Evolutionary conservation across 306 rosid genomes (phyloP), one percentile per base, ranked within the genome.

Genomic region (Vigna radiata): DNA sequence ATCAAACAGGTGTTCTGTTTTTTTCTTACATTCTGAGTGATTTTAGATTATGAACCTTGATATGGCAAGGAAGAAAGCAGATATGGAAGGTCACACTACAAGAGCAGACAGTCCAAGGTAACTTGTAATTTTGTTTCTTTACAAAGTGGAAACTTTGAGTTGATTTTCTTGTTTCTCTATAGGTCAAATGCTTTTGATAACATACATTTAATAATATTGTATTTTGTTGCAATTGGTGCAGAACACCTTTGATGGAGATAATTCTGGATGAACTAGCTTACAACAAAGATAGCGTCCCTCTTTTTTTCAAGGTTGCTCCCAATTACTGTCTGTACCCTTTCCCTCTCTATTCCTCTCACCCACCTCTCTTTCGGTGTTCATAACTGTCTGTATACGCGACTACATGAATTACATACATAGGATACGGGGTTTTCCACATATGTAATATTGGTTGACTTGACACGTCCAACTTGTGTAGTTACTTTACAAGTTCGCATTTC

Each of bases 61-160:
- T 86, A 50, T 56, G 72, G 87, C 89, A 29, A 94, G 84, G 88
- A 85, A 86, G 85, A 77, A 83, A 81, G 97, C 97, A 27, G 95
- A 89, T 37, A 77, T 48, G 76, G 83, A 82, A 78, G 93, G 93
- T 83, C 81, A 67, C 66, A 89, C 91, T 43, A 85, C 88, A 58
- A 89, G 98, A 82, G 88, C 87, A 33, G 98, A 94, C 86, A 83
- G 94, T 68, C 77, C 86, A 74, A 92, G 98, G 98, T 90, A 76
- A 43, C 70, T 78, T 65, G 23, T 8, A 65, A 73, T 69, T 76
- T 69, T 23, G 33, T 55, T 70, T 37, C 59, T 29, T 55, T 36
- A 62, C 23, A 21, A 7, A 16, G 62, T 16, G 76, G 58, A 19
- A 47, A 49, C 53, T 21, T 69, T 58, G 36, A 47, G 50, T 58